These are phyloP conservation scores for Haplosporangium gracile DNA, from an alignment of 192 early-diverging fungal genomes.

Conservation along the genomic window DNA sequence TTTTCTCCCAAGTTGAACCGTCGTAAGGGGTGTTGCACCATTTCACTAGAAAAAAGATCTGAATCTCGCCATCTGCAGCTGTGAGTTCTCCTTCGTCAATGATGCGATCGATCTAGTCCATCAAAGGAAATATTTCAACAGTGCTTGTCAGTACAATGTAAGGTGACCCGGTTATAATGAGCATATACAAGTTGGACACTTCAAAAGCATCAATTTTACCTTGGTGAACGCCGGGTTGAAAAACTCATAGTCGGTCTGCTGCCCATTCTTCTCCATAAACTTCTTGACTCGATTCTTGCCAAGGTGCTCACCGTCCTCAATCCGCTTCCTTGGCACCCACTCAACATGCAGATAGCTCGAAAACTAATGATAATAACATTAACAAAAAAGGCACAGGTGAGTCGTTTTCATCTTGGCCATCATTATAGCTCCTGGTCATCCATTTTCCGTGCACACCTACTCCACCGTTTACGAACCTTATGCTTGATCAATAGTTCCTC, in stretches of 20 bases:
- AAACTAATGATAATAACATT: slow-evolving; percentile 56
- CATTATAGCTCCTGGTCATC: not conserved
- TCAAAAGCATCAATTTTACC: slow-evolving; percentile 36
- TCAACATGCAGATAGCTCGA: slow-evolving; percentile 80
- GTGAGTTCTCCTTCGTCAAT: slow-evolving; percentile 85
- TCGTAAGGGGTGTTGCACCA: slow-evolving; percentile 84
- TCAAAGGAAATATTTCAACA: not conserved
- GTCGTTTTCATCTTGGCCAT: not conserved
- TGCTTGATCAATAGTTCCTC: slow-evolving; percentile 84
- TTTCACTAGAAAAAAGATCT: slow-evolving; percentile 80
- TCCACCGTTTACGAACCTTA: slow-evolving; percentile 65
- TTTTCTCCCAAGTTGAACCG: slow-evolving; percentile 78
- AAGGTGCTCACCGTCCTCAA: slow-evolving; percentile 64
- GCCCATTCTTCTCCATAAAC: slow-evolving; percentile 76
- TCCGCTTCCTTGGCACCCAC: slow-evolving; percentile 70
- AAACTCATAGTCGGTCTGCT: slow-evolving; percentile 65
- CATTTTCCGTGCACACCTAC: too few species aligned
- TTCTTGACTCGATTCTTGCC: slow-evolving; percentile 80
- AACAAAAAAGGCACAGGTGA: not conserved
- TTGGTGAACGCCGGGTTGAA: slow-evolving; percentile 76
- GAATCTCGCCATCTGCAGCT: slow-evolving; percentile 62
- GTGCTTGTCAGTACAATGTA: too few species aligned
- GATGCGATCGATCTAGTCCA: slow-evolving; percentile 77
- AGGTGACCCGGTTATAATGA: not conserved
- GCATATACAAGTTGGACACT: too few species aligned